Base-by-base conservation (phyloP, 495 filamentous ascomycete species). In the Pseudoneurospora amorphoporcata region DNA sequence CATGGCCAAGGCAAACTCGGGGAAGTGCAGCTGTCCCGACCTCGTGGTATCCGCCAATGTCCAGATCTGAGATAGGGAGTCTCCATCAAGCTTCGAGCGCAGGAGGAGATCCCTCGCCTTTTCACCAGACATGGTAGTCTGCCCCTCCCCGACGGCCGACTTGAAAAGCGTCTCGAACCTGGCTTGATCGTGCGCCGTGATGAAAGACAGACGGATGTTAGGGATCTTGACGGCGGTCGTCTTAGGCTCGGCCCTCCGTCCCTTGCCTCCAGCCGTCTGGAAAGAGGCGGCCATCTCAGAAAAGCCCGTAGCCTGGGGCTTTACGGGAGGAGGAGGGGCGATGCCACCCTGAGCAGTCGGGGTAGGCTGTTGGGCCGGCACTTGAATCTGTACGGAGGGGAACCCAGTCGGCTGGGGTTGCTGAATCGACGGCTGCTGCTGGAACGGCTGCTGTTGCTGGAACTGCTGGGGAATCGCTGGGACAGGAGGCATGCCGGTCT, bases 131-230 rank as follows among this genome's bases (percentile, higher is more conserved):
- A 99, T 86, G 53, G 95, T 94, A 77, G 92, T 90, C 73, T 87
- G 91, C n/a, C 78, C 80, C 76, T 95, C 91, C 12, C 94, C 93
- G 42, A 94, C 94, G 9, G 96, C 96, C 68, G 93, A 95, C 83
- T 96, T 98, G 84, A 99, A 99, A 9, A 99, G 84, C 73, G 97
- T 94, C 85, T 99, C 96, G 77, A 99, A 99, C 81, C 95, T 97
- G 72, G 95, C 91, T 80, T 99, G 96, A 77, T 99, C 96, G 75
- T 92, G 90, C 32, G 92, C 94, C 1, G 96, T 98, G 71, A 99
- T 94, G 76, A 98, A 99, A 7, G 94, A 97, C 61, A 99, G 84
- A 68, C 96, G 86, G 71, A 98, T 95, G 78, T 92, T 98, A n/a
- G 96, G 96, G 69, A 99, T 97, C 82, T 90, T 94, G 23, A 65